A percentile compares a stretch with the other conserved stretches of the same genome.
These are phyloP conservation scores for Conoideocrella luteorostrata DNA, from an alignment of 2,329 filamentous ascomycete genomes.

Conservation along the genomic window DNA sequence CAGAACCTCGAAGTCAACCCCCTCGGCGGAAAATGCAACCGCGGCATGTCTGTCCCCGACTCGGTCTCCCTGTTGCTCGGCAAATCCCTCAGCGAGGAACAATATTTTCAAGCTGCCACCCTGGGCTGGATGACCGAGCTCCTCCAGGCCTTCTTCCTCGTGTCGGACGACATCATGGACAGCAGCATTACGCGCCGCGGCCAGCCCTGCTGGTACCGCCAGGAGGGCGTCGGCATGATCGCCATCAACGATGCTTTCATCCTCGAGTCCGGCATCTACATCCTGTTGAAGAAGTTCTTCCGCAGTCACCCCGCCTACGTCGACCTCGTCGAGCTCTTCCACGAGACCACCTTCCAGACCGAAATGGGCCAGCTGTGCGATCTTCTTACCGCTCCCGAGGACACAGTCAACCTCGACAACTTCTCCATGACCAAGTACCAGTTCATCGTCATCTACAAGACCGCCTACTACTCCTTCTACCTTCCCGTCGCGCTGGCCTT, in stretches of 20 bases:
- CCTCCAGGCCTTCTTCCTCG: constrained; percentile 97
- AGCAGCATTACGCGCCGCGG: constrained; percentile 88
- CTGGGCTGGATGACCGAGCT: constrained; percentile 98
- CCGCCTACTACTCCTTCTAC: constrained; percentile 98
- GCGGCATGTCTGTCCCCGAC: constrained; percentile 95
- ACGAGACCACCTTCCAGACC: constrained; percentile 88
- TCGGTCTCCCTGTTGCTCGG: constrained; percentile 73
- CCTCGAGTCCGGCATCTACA: constrained; percentile 86
- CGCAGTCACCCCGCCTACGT: constrained; percentile 79
- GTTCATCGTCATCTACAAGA: constrained; percentile 99
- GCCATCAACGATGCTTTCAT: constrained; percentile 98
- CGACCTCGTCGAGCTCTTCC: constrained; percentile 92
- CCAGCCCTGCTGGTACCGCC: constrained; percentile 93
- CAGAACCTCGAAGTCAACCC: constrained; percentile 82
- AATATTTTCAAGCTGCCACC: constrained; percentile 83
- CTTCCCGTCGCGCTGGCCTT: constrained; percentile 89
- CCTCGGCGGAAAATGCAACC: constrained; percentile 94
- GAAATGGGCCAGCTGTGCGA: constrained; percentile 94
- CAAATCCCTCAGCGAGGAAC: constrained; percentile 64
- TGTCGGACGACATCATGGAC: constrained; percentile 99
- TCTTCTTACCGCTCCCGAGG: constrained; percentile 90
- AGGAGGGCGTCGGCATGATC: constrained; percentile 83
- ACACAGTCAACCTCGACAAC: constrained; percentile 85
- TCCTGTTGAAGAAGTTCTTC: constrained; percentile 91
- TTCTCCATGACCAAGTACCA: constrained; percentile 93